A percentile compares a stretch with the other conserved stretches of the same genome.
Evolutionary conservation across 1,284 basidiomycete genomes (phyloP).

Genomic region (Pholiota adiposa): DNA sequence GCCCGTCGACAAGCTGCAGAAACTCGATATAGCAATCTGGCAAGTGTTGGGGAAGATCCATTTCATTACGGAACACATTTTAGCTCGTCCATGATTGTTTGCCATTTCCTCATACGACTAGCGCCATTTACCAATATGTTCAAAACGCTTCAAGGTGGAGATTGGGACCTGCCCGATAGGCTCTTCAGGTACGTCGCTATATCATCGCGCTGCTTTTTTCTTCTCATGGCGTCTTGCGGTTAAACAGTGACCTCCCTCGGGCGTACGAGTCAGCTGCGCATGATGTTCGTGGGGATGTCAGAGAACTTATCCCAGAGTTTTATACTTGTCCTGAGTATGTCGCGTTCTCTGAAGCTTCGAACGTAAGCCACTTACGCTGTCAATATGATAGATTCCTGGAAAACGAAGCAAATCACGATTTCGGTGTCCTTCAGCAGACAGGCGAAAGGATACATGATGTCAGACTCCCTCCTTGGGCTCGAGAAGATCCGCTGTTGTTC

Average conservation of each 20-base stretch:
- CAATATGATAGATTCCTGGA: slow-evolving; percentile 62
- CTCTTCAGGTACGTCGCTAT: slow-evolving; percentile 70
- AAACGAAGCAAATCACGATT: slow-evolving; percentile 77
- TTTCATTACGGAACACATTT: slow-evolving; percentile 97
- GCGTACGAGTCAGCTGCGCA: slow-evolving; percentile 87
- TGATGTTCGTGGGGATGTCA: slow-evolving; percentile 90
- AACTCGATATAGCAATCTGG: slow-evolving; percentile 76
- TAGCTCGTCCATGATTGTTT: slow-evolving; percentile 96
- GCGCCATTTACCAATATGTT: slow-evolving; percentile 94
- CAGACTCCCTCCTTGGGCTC: slow-evolving; percentile 91
- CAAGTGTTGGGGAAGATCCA: slow-evolving; percentile 83
- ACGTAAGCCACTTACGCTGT: neutral
- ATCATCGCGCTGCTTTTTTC: neutral
- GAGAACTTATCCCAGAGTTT: slow-evolving; percentile 95
- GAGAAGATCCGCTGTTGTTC: slow-evolving; percentile 84
- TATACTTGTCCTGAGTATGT: slow-evolving; percentile 78
- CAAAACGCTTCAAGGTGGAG: slow-evolving; percentile 89
- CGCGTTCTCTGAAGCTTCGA: neutral
- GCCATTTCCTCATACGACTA: slow-evolving; percentile 91
- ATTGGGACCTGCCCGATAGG: slow-evolving; percentile 95
- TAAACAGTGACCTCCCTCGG: slow-evolving; percentile 66
- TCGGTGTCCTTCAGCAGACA: slow-evolving; percentile 82
- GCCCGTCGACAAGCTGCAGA: slow-evolving; percentile 75
- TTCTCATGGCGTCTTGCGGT: neutral
- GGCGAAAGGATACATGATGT: slow-evolving; percentile 89